Base-by-base conservation (phyloP, 2,329 filamentous ascomycete species). In the Bipolaris cookei region DNA sequence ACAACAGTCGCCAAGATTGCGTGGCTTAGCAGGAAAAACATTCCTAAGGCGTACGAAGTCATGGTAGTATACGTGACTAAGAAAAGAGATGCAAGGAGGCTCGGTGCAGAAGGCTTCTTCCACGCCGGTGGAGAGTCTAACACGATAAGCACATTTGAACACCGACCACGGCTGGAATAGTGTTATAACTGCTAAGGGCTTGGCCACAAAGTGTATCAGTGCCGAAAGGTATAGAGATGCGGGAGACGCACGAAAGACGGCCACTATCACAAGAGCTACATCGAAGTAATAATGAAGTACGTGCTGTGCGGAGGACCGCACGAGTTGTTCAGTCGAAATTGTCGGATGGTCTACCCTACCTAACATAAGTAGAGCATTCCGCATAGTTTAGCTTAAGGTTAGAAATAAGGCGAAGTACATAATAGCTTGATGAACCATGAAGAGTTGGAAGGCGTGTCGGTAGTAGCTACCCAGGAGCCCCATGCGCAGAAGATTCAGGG, bases 101-200 rank as follows among this genome's bases (percentile, higher is more conserved):
- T 56, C 41, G 14, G 47, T 37, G 41, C 47, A 47, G 48, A 56
- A 42, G 54, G 48, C 46, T 56, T 41, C 54, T 56, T 56, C 42
- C 54, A 56, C 42, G 54, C 54, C 20, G 41, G 54, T 5, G 54
- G 48, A 56, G 54, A 56, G 35, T 56, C 47, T 28, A 47, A 47
- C 47, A 56, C 54, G 34, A 51, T 47, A 20, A 51, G 54, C 46
- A 25, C 47, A 14, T 56, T 56, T 37, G 41, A 56, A 35, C 35
- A 42, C 23, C 41, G 43, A 28, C 54, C 48, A 51, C 48, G 54
- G 41, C 54, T 42, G 3, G 54, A 18, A 18, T 42, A 56, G 32
- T 56, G 54, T 35, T 56, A 56, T 47, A 56, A 56, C 54, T 56
- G 54, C 54, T 47, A 56, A 23, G 54, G 47, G 54, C 34, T 56